Base-by-base conservation (phyloP, 768 basidiomycete genomes). In the Hypsizygus marmoreus region DNA sequence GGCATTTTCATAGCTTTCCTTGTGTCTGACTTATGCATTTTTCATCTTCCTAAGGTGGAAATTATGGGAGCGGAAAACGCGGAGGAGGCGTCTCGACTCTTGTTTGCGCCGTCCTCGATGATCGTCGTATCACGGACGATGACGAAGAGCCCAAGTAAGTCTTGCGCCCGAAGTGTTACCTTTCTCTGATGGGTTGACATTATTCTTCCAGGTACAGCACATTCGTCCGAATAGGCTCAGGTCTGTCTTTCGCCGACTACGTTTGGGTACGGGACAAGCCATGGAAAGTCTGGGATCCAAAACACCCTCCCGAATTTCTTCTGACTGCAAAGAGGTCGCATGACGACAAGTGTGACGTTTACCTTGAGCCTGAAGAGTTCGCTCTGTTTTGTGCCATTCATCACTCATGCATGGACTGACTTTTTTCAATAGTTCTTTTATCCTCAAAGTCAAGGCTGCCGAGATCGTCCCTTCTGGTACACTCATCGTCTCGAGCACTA, bases 341-440 rank as follows among this genome's bases (percentile, higher is more conserved):
- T 16, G 88, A 91, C 24, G 91, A 95, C 57, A 87, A 86, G 68
- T 91, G 94, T 0, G 94, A 99, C 63, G 67, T 95, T 11, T 97
- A 95, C 65, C 76, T 98, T 31, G 83, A 90, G 37, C 95, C 95
- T 11, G 78, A 86, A 54, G 86, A 97, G 95, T 95, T n/a, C n/a
- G n/a, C n/a, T n/a, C 56, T 49, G 80, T 60, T 25, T 29, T 38
- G 16, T 43, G 25, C 9, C 9, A 10, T 40, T 38, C 11, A 5
- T 23, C 13, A 31, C 32, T 17, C 14, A n/a, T 13, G 16, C 29
- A n/a, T 23, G 23, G 40, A 25, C 36, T 46, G 10, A 17, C 32
- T 24, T 48, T 40, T 12, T 28, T 28, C n/a, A 36, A 11, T 49
- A 97, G 95, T 55, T 97, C 95, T 0, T 98, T 99, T 64, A 87